Base-by-base conservation (phyloP, 1,139 yeast genomes). In the Hemisphaericaspora lyxosophila region DNA sequence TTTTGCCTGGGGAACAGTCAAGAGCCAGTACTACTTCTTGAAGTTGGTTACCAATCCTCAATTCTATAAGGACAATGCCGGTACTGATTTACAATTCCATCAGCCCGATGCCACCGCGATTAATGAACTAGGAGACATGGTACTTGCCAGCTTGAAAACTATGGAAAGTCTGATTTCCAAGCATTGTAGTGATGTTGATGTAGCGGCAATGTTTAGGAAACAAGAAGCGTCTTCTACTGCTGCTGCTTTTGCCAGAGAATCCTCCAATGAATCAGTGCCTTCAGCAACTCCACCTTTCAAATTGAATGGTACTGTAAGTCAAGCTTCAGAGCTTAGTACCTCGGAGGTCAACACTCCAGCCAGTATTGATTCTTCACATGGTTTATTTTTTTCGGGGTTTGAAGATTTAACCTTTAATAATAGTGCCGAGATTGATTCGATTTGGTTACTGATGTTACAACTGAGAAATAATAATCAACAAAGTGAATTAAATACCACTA, bases 1-100 rank as follows among this genome's bases (percentile, higher is more conserved):
- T 46, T 69, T 65, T 50, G 77, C 79, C 0, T 74, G 80, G 80
- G 60, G 69, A 39, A 58, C 64, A 6, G 60, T 67, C 24, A 73
- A 70, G 42, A 67, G 67, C 6, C 75, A 70, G 38, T 57, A 61
- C 2, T 60, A 47, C 29, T 50, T 59, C 31, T 52, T 64, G 43
- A 57, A 57, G 34, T 46, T 58, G 1, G 55, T 60, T 15, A 59
- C 63, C 12, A 47, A 46, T 8, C 47, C 50, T 17, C 59, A 55
- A 2, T 67, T 67, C 39, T 69, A 67, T 44, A 54, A 55, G 25
- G 49, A 48, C 15, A 54, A 54, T 34, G 34, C 40, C 5, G 46
- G 48, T 7, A 41, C 40, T 14, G 22, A 43, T 30, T 36, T 50
- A 26, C 19, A 43, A 40, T 22, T 43, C 11, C 44, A 48, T 4